Evolutionary conservation across 2,329 filamentous ascomycete genomes (phyloP).

Genomic region (Magnaporthiopsis poae): DNA sequence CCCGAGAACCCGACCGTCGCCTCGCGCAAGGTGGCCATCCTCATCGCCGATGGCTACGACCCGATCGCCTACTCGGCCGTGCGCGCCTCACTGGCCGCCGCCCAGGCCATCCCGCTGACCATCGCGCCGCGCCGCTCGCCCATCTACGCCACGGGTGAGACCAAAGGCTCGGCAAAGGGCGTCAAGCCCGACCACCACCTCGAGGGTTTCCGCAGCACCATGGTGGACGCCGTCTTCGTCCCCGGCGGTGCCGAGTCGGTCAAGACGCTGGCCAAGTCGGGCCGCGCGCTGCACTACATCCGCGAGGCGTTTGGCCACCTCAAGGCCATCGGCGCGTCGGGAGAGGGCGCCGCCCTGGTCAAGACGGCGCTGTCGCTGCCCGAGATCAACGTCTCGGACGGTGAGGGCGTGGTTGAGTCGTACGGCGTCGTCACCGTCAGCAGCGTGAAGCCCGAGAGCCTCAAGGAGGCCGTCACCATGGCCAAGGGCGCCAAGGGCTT

Average conservation of each 20-base stretch:
- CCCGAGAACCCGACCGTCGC: conserved; percentile 57
- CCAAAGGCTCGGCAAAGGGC: conserved; percentile 29
- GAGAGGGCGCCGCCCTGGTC: conserved; percentile 59
- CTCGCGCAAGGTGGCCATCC: conserved; percentile 61
- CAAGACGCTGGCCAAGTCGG: conserved; percentile 54
- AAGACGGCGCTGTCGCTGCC: conserved; percentile 34
- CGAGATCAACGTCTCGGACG: conserved; percentile 31
- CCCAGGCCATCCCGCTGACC: conserved; percentile 59
- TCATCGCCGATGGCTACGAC: conserved; percentile 72
- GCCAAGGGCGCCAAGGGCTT: conserved; percentile 60
- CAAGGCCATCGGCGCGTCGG: conserved; percentile 68
- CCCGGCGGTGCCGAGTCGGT: conserved; percentile 60
- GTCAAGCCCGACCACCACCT: conserved; percentile 66
- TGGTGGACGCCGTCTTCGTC: conserved; percentile 73
- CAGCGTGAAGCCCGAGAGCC: conserved; percentile 40
- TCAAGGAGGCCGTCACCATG: conserved; percentile 54
- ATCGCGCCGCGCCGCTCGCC: conserved; percentile 59
- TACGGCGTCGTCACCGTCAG: conserved; percentile 69
- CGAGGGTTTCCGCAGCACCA: conserved; percentile 66
- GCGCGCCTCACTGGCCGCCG: conserved; percentile 50
- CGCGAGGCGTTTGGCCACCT: conserved; percentile 73
- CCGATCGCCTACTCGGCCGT: conserved; percentile 54
- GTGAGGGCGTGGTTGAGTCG: conserved; percentile 48
- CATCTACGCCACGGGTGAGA: conserved; percentile 47
- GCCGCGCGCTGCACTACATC: conserved; percentile 66